A percentile compares a stretch with the other conserved stretches of the same genome.
These are phyloP conservation scores for Fraxinus baroniana DNA, from an alignment of 305 asterid species.

Conservation along the genomic window DNA sequence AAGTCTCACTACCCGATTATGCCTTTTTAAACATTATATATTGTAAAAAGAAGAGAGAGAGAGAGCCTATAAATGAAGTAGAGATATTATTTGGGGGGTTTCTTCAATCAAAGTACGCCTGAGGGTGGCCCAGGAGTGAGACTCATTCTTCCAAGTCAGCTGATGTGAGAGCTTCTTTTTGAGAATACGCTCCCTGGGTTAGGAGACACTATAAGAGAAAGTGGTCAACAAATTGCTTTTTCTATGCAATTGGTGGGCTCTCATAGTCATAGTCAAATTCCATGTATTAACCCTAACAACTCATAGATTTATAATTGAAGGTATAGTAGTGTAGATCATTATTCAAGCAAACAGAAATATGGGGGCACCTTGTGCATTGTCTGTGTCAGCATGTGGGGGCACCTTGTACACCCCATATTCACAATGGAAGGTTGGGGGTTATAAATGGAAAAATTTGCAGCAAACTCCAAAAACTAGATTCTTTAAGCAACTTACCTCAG, in stretches of 20 bases:
- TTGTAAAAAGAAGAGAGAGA: not conserved
- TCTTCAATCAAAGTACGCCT: not conserved
- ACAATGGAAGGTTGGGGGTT: not conserved
- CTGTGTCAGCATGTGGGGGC: not conserved
- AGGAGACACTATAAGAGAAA: not conserved
- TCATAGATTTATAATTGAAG: not conserved
- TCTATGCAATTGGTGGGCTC: not conserved
- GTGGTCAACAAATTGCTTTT: not conserved
- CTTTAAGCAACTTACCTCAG: constrained; percentile 61
- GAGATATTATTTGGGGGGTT: not conserved
- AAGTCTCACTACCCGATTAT: not conserved
- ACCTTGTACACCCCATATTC: not conserved
- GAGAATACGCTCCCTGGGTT: not conserved
- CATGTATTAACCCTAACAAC: not conserved
- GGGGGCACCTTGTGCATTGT: not conserved
- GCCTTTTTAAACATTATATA: not conserved
- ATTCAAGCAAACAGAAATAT: not conserved
- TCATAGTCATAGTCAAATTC: not conserved
- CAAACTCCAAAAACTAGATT: not conserved
- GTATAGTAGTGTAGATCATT: not conserved
- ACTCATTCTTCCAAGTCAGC: not conserved
- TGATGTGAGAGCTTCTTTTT: not conserved
- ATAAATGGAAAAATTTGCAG: not conserved
- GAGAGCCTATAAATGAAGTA: not conserved
- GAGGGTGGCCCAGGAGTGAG: not conserved